Base-by-base conservation (phyloP, 352 stramenopile genomes). In the Thalassiosira hispida region DNA sequence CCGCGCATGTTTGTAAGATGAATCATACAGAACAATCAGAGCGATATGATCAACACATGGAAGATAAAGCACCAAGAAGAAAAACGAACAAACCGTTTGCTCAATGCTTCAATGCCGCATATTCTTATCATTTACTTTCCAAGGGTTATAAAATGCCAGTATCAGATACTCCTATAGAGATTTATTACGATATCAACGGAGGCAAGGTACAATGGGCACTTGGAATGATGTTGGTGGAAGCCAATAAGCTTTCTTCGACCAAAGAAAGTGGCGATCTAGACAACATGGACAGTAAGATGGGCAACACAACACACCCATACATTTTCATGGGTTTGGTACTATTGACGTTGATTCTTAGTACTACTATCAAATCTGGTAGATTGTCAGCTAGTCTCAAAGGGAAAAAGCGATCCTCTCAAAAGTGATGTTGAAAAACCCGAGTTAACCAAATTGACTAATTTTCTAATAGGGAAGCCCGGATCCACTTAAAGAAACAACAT, bases 201-300 rank as follows among this genome's bases (percentile, higher is more conserved):
- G 87, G 88, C 9, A 90, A 92, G 57, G 73, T 94, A 2, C 87
- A 88, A 51, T 96, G 92, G 92, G 85, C 90, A 16, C 68, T 96
- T 6, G 92, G 92, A 42, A 79, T 87, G 29, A 95, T 94, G 74
- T 61, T 96, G 20, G 95, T 95, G 64, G 92, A 96, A 73, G 94
- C 94, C 44, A 95, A 95, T 75, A 90, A 78, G 27, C 40, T 80
- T 35, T 31, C 31, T 31, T 27, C 16, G 12, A 8, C 20, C 31
- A 38, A 38, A 8, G 31, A 38, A 38, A 3, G 8, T 38, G 31
- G 31, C 8, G 31, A 38, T 3, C 3, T 38, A 38, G 31, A 38
- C 31, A 38, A 8, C 3, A 38, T 38, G 8, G 31, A 38, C 31
- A 38, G 31, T 3, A 38, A 38, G 31, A 38, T 38, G 31, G 31